phyloP scores from a whole-genome alignment of 306 rosid genomes.

The Ammopiptanthus mongolicus region DNA sequence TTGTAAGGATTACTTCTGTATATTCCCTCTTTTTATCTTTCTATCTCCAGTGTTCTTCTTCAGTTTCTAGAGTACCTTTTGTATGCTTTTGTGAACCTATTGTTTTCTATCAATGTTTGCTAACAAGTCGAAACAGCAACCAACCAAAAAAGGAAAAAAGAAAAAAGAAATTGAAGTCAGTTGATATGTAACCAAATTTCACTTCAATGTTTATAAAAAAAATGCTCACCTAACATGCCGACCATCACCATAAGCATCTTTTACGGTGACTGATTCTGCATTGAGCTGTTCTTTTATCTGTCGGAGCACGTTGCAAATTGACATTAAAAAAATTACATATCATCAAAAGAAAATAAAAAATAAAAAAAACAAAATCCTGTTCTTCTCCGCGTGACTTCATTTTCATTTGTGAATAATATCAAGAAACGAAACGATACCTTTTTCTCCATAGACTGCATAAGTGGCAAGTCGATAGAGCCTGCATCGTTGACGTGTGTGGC shows the following conservation, averaged over 20 bases:
- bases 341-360: not conserved
- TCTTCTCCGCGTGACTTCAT: not conserved
- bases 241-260: constrained; percentile 89
- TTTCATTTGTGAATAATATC: not conserved
- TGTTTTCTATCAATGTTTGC: not conserved
- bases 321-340: not conserved
- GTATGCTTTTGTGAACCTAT: not conserved
- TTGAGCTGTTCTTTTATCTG: constrained; percentile 78
- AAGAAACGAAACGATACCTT: constrained; percentile 33
- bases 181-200: not conserved
- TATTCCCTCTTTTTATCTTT: not conserved
- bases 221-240: constrained; percentile 71
- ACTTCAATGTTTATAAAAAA: not conserved
- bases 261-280: constrained; percentile 73
- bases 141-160: too few relatives aligned
- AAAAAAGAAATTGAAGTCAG: not conserved
- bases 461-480: constrained; percentile 68
- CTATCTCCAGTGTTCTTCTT: not conserved
- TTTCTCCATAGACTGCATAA: constrained; percentile 65
- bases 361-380: not conserved
- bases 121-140: not conserved
- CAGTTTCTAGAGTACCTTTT: not conserved
- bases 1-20: not conserved
- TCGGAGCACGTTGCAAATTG: not conserved
- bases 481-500: constrained; percentile 55